Conservation (phyloP, 2,329 filamentous ascomycete species). For the Ophiostoma australiae region DNA sequence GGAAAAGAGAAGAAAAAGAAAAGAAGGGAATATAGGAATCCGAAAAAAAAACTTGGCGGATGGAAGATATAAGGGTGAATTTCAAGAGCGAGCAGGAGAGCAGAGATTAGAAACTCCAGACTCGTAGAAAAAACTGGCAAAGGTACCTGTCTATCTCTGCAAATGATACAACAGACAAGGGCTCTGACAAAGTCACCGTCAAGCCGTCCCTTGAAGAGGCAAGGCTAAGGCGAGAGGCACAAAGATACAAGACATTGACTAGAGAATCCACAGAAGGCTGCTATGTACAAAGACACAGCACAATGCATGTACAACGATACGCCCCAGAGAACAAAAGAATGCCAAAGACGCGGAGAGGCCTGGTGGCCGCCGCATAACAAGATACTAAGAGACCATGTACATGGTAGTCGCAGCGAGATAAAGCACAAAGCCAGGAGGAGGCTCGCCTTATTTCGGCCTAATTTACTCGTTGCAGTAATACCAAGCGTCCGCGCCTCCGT, state of each 20-base stretch:
- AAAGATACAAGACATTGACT: not conserved
- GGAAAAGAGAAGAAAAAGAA: not conserved
- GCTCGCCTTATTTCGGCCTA: slow-evolving; percentile 15
- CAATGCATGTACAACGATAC: not conserved
- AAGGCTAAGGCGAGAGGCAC: slow-evolving; percentile 3
- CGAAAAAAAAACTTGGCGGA: not conserved
- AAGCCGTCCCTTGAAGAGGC: not conserved
- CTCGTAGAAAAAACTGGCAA: not conserved
- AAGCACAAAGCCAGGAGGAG: not conserved
- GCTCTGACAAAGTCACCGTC: slow-evolving; percentile 1
- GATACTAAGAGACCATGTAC: too few relatives aligned
- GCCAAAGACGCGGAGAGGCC: not conserved
- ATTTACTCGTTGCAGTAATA: slow-evolving; percentile 19
- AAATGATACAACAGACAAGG: not conserved
- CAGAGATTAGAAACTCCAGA: not conserved
- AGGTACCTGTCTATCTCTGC: not conserved
- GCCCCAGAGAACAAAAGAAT: not conserved
- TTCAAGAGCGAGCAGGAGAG: not conserved
- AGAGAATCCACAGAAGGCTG: not conserved
- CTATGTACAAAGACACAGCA: not conserved
- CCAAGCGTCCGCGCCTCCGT: slow-evolving; percentile 16
- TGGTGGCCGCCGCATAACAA: not conserved
- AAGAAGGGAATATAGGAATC: not conserved
- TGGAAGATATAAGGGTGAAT: not conserved
- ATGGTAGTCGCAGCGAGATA: not conserved